Evolutionary conservation across 768 basidiomycete genomes (phyloP), one percentile per base, ranked within the genome.

Genomic region (Leucocoprinus birnbaumii): DNA sequence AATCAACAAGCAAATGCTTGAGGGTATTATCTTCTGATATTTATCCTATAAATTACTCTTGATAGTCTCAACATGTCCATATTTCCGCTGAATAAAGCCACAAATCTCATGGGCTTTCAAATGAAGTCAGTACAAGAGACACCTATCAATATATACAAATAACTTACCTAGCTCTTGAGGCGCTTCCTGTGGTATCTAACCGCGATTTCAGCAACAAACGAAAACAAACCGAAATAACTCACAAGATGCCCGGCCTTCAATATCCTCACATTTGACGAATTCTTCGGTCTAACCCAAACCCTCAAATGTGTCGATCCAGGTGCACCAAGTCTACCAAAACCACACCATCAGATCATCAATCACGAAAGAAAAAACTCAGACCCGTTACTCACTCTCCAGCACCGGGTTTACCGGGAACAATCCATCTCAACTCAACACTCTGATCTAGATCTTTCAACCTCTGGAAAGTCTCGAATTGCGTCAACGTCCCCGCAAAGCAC

Each of bases 371-470:
- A n/a, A 56, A 10, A 68, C 74, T 26, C 10, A 25, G 54, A 57
- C 18, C 7, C 18, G 22, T 6, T 2, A 55, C 54, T 44, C 40
- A 75, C 77, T 72, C 70, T 3, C 59, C 58, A 10, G 67, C 63
- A 4, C 70, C 69, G 27, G 63, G 58, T 46, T 64, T 64, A 5
- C 79, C 81, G 8, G 83, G 83, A 53, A 87, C 65, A 34, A 85
- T 67, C 80, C 80, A 89, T 24, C 72, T 66, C 50, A 88, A 53
- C 43, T 73, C 68, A 26, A 88, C 77, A 35, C 73, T 68, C 45
- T 74, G 69, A 47, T 85, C 80, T 25, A 89, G 66, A n/a, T 59
- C 59, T 11, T 66, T 65, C 9, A 82, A 48, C n/a, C 67, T 64
- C 14, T 73, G 67, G 62, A 68, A 80, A 8, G 70, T 75, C 50